Evolutionary conservation across 1,284 basidiomycete genomes (phyloP).

Genomic region (Afroboletus lepidellus): DNA sequence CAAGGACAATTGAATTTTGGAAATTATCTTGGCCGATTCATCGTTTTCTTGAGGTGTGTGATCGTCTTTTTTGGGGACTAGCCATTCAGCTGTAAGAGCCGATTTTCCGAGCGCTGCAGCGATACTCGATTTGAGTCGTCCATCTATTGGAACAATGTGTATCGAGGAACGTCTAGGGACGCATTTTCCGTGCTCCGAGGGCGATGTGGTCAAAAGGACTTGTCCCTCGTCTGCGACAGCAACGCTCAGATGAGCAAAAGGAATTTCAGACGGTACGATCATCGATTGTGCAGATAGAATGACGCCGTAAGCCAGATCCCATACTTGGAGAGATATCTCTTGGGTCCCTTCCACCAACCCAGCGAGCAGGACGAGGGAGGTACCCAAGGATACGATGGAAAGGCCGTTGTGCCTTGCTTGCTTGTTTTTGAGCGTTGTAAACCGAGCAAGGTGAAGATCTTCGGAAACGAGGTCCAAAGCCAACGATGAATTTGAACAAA

Average conservation of each 20-base stretch:
- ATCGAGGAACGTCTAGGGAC: conserved; percentile 46
- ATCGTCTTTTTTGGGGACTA: conserved; percentile 21
- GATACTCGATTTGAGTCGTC: conserved; percentile 54
- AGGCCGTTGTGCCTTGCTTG: conserved; percentile 26
- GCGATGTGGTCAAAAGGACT: conserved; percentile 54
- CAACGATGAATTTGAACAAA: conserved; percentile 29
- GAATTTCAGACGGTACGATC: conserved; percentile 50
- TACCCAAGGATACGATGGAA: conserved; percentile 53
- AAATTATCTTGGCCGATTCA: conserved; percentile 38
- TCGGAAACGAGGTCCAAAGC: conserved; percentile 33
- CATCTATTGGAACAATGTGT: conserved; percentile 54
- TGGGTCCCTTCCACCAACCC: conserved; percentile 40
- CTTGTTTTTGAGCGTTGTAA: conserved; percentile 26
- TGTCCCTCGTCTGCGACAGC: conserved; percentile 44
- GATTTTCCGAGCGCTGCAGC: conserved; percentile 60
- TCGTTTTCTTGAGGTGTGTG: conserved; percentile 26
- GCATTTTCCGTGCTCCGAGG: conserved; percentile 26
- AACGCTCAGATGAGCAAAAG: conserved; percentile 30
- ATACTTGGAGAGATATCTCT: conserved; percentile 59
- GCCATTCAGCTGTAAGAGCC: conserved; percentile 50
- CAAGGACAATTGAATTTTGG: conserved; percentile 37
- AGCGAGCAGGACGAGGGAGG: conserved; percentile 64
- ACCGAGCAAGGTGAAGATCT: conserved; percentile 39
- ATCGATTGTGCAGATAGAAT: conserved; percentile 56
- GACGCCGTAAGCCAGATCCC: conserved; percentile 73